Evolutionary conservation across 2,329 filamentous ascomycete species (phyloP).

Genomic region (Aureobasidium mangrovei): DNA sequence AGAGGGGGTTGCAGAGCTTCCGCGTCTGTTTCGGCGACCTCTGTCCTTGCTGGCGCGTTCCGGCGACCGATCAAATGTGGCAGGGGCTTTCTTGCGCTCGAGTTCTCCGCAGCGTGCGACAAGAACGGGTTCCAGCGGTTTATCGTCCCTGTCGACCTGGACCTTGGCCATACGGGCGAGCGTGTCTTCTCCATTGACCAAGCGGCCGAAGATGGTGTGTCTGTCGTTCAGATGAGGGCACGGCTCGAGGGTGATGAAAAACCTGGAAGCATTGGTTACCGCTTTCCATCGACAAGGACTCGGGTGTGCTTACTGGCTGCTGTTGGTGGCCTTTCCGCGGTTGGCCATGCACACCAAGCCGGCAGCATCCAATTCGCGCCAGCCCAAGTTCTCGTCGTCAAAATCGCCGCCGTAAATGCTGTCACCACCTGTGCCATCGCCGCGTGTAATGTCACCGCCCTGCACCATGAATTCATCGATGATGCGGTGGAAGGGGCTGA

Average conservation of each 20-base stretch:
- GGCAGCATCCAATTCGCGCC: slow-evolving; percentile 32
- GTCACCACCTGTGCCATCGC: slow-evolving; percentile 33
- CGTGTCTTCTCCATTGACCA: slow-evolving; percentile 30
- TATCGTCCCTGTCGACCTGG: slow-evolving; percentile 30
- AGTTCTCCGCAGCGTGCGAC: slow-evolving; percentile 33
- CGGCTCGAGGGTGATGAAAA: slow-evolving; percentile 35
- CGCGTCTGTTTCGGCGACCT: slow-evolving; percentile 15
- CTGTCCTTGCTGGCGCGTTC: slow-evolving; percentile 8
- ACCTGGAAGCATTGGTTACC: slow-evolving; percentile 20
- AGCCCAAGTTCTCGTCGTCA: slow-evolving; percentile 34
- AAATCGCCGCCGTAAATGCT: slow-evolving; percentile 35
- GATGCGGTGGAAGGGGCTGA: slow-evolving; percentile 32
- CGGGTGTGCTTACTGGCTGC: slow-evolving; percentile 28
- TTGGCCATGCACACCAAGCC: slow-evolving; percentile 36
- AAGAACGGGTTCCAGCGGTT: slow-evolving; percentile 29
- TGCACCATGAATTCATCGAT: slow-evolving; percentile 39
- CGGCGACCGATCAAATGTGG: neutral
- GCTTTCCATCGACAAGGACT: neutral
- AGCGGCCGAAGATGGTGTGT: slow-evolving; percentile 34
- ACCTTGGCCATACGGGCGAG: slow-evolving; percentile 30
- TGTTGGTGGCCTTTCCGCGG: slow-evolving; percentile 33
- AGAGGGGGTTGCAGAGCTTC: slow-evolving; percentile 12
- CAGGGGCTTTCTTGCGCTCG: slow-evolving; percentile 23
- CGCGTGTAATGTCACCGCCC: slow-evolving; percentile 34
- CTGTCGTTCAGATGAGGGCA: slow-evolving; percentile 34